Evolutionary conservation across 257 asterid genomes (phyloP).

Genomic region (Solanum neorickii): DNA sequence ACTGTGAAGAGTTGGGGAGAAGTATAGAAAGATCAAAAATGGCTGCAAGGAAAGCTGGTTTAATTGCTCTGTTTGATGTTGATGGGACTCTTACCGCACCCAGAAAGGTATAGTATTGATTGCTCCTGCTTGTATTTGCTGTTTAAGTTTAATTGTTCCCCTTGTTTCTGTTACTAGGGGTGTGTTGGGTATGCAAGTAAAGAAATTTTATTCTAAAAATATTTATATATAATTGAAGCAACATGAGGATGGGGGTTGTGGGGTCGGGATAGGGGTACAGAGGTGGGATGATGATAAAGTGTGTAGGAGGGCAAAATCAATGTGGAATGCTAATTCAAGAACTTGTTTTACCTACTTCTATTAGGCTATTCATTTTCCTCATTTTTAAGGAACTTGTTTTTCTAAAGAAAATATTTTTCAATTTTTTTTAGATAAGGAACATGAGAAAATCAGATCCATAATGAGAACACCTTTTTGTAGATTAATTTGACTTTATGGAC

Average conservation of each 20-base stretch:
- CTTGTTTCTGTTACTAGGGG: not conserved
- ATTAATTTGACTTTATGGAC: not conserved
- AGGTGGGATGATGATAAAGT: not conserved
- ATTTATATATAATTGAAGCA: not conserved
- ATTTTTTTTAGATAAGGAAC: too few relatives aligned
- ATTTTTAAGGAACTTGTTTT: too few relatives aligned
- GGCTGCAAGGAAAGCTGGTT: slow-evolving; percentile 58
- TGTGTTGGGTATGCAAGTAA: not conserved
- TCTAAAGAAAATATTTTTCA: too few relatives aligned
- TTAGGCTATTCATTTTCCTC: too few relatives aligned
- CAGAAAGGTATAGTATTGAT: slow-evolving; percentile 39
- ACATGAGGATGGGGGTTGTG: not conserved
- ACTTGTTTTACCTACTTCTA: not conserved
- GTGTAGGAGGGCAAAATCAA: not conserved
- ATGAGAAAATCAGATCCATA: not conserved
- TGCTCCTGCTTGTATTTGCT: not conserved
- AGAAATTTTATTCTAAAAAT: too few relatives aligned
- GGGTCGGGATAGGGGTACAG: not conserved
- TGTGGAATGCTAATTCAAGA: not conserved
- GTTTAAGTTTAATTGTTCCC: not conserved
- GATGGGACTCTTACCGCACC: slow-evolving; percentile 98
- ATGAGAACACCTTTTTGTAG: not conserved
- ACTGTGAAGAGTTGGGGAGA: not conserved
- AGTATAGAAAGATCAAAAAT: slow-evolving; percentile 5
- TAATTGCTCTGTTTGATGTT: slow-evolving; percentile 86